Percentiles rank a stretch among this genome's conserved stretches.
These are phyloP conservation scores for Cladosporium sp. DNA, from an alignment of 2,329 filamentous ascomycete genomes.

Conservation along the genomic window DNA sequence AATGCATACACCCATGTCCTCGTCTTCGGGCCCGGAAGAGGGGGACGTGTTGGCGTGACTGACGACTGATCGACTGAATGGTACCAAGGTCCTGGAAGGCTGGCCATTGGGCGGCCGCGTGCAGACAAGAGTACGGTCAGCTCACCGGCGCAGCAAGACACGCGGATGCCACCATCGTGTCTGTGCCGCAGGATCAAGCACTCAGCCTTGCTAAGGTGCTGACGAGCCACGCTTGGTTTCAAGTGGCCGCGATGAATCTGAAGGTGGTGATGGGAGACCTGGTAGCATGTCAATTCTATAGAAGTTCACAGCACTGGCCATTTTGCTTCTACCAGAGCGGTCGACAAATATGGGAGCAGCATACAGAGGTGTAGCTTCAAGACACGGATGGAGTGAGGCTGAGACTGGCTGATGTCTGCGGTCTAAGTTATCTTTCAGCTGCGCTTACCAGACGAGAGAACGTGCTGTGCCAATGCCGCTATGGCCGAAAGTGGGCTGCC, in stretches of 20 bases:
- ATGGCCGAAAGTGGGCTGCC: too few relatives aligned
- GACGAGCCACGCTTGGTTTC: not conserved
- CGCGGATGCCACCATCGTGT: slow-evolving; percentile 2
- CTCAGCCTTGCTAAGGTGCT: not conserved
- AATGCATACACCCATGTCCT: not conserved
- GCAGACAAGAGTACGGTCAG: not conserved
- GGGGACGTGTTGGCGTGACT: not conserved
- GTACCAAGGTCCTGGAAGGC: not conserved
- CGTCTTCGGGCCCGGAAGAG: not conserved
- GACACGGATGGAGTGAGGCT: too few relatives aligned
- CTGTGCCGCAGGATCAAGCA: slow-evolving; percentile 1
- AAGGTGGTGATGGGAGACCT: too few relatives aligned
- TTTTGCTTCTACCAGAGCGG: not conserved
- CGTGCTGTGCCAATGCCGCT: too few relatives aligned
- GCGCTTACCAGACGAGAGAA: too few relatives aligned
- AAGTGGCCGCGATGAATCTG: not conserved
- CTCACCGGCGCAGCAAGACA: not conserved
- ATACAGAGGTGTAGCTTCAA: too few relatives aligned
- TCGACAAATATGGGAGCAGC: not conserved
- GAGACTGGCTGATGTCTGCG: too few relatives aligned
- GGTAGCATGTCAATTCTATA: too few relatives aligned
- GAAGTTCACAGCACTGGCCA: too few relatives aligned
- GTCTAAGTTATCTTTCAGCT: too few relatives aligned
- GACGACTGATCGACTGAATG: not conserved
- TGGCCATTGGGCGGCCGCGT: slow-evolving; percentile 1